Evolutionary conservation across 2,329 filamentous ascomycete genomes (phyloP), one percentile per base, ranked within the genome.

Genomic region (Diplocarpon rosae): DNA sequence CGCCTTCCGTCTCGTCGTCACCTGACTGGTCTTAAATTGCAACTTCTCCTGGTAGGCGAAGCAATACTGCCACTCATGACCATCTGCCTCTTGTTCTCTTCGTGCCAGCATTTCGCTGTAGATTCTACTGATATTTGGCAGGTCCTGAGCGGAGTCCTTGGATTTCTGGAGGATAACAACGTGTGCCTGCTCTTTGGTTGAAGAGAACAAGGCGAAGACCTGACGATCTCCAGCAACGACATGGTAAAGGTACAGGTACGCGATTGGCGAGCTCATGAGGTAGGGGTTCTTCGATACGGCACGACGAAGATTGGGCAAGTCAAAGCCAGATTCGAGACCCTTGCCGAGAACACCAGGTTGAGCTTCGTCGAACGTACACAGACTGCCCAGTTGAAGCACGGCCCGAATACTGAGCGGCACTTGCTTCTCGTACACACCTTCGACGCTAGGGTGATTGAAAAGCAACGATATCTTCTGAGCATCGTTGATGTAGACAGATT

Each of bases 391-490:
- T 54, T 92, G 85, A 9, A 99, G 74, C 28, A 98, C 76, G 3
- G 90, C 92, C 33, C 90, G 78, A 38, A 94, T 76, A 51, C 85
- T 86, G 5, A 96, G 70, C 1, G 93, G 88, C 1, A 99, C 73
- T 53, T 95, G 84, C 58, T 83, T 90, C 66, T 98, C 93, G 59
- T 99, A 99, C 12, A 98, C 88, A 27, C 93, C 93, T 64, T 98
- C 92, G 1, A 98, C 85, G 62, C 88, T 95, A 0, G 88, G 78
- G 60, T 98, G 89, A 51, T 90, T 88, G 68, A 95, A 90, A 1
- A 96, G 69, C 24, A 82, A 66, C 1, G 82, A 78, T 49, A 96
- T 82, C 60, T 88, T 93, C 50, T 88, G 83, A 0, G 82, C 73
- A 62, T 96, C 86, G 36, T 80, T 78, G 49, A 95, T 78, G 64